Evolutionary conservation across 495 filamentous ascomycete species (phyloP).

Genomic region (Cercophora samala): DNA sequence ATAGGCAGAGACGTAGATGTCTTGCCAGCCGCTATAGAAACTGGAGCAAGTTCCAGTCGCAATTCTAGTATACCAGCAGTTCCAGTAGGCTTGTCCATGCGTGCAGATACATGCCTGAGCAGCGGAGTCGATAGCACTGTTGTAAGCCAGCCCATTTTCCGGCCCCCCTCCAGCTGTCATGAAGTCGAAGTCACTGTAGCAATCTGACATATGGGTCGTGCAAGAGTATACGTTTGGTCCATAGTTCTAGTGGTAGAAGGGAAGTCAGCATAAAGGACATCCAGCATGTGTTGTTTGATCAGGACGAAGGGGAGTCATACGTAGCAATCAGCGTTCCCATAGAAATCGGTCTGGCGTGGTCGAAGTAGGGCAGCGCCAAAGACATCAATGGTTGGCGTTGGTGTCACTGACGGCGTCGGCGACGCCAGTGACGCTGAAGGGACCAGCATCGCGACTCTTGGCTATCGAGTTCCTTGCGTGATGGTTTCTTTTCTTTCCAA

Average conservation of each 20-base stretch:
- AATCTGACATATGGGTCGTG: slow-evolving; percentile 8
- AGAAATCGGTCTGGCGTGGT: slow-evolving; percentile 17
- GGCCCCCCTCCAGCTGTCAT: slow-evolving; percentile 16
- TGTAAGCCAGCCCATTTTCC: slow-evolving; percentile 3
- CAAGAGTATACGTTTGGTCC: neutral
- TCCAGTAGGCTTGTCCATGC: slow-evolving; percentile 23
- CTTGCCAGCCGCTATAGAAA: slow-evolving; percentile 13
- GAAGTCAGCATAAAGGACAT: neutral
- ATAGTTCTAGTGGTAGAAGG: neutral
- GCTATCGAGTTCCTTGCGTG: neutral
- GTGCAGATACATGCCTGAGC: slow-evolving; percentile 21
- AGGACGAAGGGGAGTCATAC: neutral
- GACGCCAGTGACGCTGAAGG: slow-evolving; percentile 8
- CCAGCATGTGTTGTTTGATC: neutral
- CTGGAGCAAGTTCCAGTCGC: slow-evolving; percentile 18
- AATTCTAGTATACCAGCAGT: slow-evolving; percentile 20
- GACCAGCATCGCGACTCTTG: slow-evolving; percentile 14
- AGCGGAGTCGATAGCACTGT: neutral
- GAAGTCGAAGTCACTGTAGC: slow-evolving; percentile 13
- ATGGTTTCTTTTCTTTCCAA: neutral
- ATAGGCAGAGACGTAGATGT: slow-evolving; percentile 17
- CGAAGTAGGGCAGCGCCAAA: slow-evolving; percentile 14
- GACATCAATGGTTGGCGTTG: slow-evolving; percentile 9
- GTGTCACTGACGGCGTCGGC: slow-evolving; percentile 16
- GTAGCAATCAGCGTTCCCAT: slow-evolving; percentile 6